Evolutionary conservation across 495 filamentous ascomycete genomes (phyloP).

Genomic region (Trichocladium uniseriatum): DNA sequence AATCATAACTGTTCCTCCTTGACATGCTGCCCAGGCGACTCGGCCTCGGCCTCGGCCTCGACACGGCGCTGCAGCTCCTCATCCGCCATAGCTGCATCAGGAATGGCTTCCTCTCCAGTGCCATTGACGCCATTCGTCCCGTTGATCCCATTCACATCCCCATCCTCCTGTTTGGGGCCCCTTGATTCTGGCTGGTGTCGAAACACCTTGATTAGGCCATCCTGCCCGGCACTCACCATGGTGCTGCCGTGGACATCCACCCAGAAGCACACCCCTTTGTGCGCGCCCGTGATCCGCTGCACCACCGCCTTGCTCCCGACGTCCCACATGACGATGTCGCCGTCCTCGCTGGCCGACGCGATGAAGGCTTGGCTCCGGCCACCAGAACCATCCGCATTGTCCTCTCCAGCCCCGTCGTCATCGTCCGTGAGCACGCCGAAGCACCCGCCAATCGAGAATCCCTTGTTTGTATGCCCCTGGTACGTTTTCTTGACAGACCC

Average conservation of each 20-base stretch:
- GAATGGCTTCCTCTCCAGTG: background rate
- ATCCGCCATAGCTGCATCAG: conserved; percentile 13
- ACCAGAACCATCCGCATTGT: conserved; percentile 13
- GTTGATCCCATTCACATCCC: background rate
- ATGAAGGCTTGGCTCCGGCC: conserved; percentile 42
- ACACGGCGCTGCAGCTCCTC: conserved; percentile 21
- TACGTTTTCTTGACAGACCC: conserved; percentile 89
- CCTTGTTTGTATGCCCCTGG: conserved; percentile 80
- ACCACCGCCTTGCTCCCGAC: conserved; percentile 73
- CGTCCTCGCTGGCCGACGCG: conserved; percentile 80
- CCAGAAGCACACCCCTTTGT: conserved; percentile 74
- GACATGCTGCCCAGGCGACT: conserved; percentile 14
- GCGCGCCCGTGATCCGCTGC: conserved; percentile 56
- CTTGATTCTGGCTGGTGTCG: conserved; percentile 16
- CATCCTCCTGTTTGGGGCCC: conserved; percentile 2
- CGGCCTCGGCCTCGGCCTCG: conserved; percentile 13
- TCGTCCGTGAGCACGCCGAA: conserved; percentile 57
- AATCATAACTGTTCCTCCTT: conserved; percentile 18
- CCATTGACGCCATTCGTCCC: conserved; percentile 8
- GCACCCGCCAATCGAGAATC: conserved; percentile 70
- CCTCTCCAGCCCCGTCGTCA: conserved; percentile 17
- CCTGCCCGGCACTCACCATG: conserved; percentile 41
- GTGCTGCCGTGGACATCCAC: conserved; percentile 51
- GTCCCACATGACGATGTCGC: conserved; percentile 80
- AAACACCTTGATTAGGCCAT: conserved; percentile 34